Base-by-base conservation (phyloP, 1,284 basidiomycete species). In the Pulveroboletus sp. region DNA sequence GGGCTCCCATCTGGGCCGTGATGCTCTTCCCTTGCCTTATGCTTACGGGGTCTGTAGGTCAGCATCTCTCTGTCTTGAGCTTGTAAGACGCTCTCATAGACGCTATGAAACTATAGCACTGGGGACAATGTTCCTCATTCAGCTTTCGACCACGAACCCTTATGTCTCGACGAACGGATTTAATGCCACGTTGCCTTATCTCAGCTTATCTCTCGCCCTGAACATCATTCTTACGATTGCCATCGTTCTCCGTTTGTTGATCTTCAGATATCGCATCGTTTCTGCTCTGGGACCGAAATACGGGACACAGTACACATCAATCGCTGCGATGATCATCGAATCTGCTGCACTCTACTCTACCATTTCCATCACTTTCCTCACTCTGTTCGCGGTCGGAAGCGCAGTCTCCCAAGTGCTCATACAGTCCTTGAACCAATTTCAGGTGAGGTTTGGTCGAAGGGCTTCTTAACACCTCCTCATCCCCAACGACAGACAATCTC, bases 181-280 rank as follows among this genome's bases (percentile, higher is more conserved):
- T 46, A 67, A 69, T 45, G 65, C 54, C 7, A 57, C 57, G 3
- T 8, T 65, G 4, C 67, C 67, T 2, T 67, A 63, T 31, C 28
- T 67, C 22, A 42, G 50, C 22, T 12, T 67, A 3, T 70, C 67
- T 0, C 46, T 67, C 17, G 63, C 53, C 2, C 26, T 67, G 17
- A 67, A 70, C 47, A 58, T 67, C 18, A 52, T 69, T 10, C 31
- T 69, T 5, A 67, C 69, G 15, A 53, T 69, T 18, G 50, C 52
- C 17, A 71, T 71, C 35, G 65, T 65, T 1, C 26, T 62, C 8
- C 69, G 69, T 17, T 22, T 67, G 15, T 14, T 71, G 4, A 10
- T 2, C 10, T 54, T 64, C 25, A 36, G 52, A 42, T n/a, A 53
- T 22, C 57, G 38, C 14, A 31, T 52, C 12, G 11, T 47, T 1